phyloP scores from a whole-genome alignment of 129 eudicot genomes.

The Flaveria trinervia region DNA sequence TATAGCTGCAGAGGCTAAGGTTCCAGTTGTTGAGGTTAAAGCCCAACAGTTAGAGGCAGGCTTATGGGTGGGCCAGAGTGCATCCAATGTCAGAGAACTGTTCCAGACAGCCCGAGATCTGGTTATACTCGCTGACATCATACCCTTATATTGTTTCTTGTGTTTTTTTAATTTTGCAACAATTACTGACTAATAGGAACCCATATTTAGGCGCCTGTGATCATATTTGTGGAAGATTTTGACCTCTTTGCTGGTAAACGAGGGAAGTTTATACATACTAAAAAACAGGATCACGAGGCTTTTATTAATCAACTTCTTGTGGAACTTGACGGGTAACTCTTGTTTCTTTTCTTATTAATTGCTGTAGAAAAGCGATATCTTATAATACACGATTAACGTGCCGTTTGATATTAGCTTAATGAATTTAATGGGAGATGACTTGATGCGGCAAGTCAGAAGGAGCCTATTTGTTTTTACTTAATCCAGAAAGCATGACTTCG shows the following conservation, averaged over 20 bases:
- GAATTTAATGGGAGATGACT: background rate
- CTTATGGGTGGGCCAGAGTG: slow-evolving; percentile 92
- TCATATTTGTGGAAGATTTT: slow-evolving; percentile 91
- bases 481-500: background rate
- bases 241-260: slow-evolving; percentile 93
- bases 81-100: slow-evolving; percentile 87
- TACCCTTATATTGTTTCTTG: slow-evolving; percentile 11
- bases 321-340: slow-evolving; percentile 92
- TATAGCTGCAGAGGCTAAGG: slow-evolving; percentile 94
- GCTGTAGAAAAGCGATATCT: background rate
- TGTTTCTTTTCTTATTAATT: slow-evolving; percentile 11
- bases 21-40: slow-evolving; percentile 82
- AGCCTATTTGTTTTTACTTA: background rate
- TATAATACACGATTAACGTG: background rate
- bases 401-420: background rate
- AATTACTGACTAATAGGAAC: slow-evolving; percentile 22
- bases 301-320: slow-evolving; percentile 93
- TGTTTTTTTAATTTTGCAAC: slow-evolving; percentile 10
- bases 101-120: slow-evolving; percentile 93
- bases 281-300: slow-evolving; percentile 93
- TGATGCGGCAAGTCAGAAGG: background rate
- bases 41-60: slow-evolving; percentile 83
- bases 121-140: slow-evolving; percentile 45
- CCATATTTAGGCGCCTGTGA: slow-evolving; percentile 79
- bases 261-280: slow-evolving; percentile 74